Base-by-base conservation (phyloP, 495 filamentous ascomycete genomes). In the Xylaria castorea region DNA sequence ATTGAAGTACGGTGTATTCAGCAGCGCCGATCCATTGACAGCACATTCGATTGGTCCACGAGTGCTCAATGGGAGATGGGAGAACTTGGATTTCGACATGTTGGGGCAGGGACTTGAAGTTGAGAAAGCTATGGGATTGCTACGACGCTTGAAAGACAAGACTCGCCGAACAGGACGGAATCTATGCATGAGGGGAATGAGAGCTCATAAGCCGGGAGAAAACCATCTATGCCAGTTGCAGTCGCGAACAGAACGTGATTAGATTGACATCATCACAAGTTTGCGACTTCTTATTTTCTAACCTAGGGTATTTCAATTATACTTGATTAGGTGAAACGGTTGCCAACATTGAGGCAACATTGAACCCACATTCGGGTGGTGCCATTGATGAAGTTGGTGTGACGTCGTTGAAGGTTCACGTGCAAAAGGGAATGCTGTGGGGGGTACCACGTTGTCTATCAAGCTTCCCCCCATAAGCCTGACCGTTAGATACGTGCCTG, bases 1-100 rank as follows among this genome's bases (percentile, higher is more conserved):
- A 83, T 97, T 97, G 83, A 93, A 92, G 73, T 89, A 91, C 0
- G 92, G 88, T 14, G 89, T 88, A 60, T 89, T 86, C 30, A 96
- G 84, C 4, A 96, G 83, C 5, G 88, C 85, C 36, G 83, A 80
- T 11, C 94, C 92, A 8, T 76, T 82, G 64, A 90, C 81, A 11
- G 88, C 85, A 76, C 89, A 91, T 71, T 89, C 87, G 72, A 90
- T 83, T 0, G 91, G 89, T 1, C 92, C 90, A 32, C 83, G 87
- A 5, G 90, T 89, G 61, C 87, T 88, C 27, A 92, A 83, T 9
- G 89, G 90, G 11, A 94, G 85, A 74, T 91, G 80, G 0, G 83
- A 81, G 75, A 89, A 92, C 53, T 72, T 89, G 57, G 82, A 74
- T 44, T 80, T 78, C 25, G 80, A 36, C 79, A 76, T 80, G 36